Base-by-base conservation (phyloP, 1,284 basidiomycete species). In the Sanghuangporus sanghuang region DNA sequence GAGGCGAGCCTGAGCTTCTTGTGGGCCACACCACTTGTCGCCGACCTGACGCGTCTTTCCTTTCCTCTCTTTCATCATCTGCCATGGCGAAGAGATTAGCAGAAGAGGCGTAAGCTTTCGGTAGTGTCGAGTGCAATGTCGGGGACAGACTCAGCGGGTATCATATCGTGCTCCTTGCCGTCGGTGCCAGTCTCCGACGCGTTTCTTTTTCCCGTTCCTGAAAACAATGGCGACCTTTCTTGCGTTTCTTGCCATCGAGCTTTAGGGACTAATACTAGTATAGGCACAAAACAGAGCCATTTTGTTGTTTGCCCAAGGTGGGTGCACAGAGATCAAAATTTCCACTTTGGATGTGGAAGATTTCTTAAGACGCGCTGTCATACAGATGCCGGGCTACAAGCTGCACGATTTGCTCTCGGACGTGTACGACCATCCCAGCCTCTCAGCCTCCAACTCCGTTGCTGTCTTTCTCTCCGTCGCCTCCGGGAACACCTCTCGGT, bases 371-470 rank as follows among this genome's bases (percentile, higher is more conserved):
- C 21, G 57, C 21, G 48, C 21, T 32, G 27, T 56, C 12, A 35
- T 48, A n/a, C 14, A 75, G 75, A 39, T 76, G 75, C 64, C 64
- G 67, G 4, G 68, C 70, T 5, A 64, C 71, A 49, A 74, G 71
- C 11, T 76, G 75, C 61, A 53, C 68, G 7, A 72, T 76, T 44
- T 76, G 75, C 63, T 70, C 73, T 18, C 66, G 74, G 50, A 74
- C 69, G 8, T 76, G 75, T 63, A 71, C 70, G 35, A 67, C 69
- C 32, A 66, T 68, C 56, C 69, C 68, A 27, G 61, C 68, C 1
- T 72, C 70, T n/a, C 36, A 68, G 35, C 70, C 72, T 16, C 69
- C 70, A 16, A 72, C 72, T 3, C 72, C 69, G 8, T 61, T 66
- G 21, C 67, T 71, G 35, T 72, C 68, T 8, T 67, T 66, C 55